phyloP scores from a whole-genome alignment of 1,284 basidiomycete genomes.

The Ceratobasidium sp. region DNA sequence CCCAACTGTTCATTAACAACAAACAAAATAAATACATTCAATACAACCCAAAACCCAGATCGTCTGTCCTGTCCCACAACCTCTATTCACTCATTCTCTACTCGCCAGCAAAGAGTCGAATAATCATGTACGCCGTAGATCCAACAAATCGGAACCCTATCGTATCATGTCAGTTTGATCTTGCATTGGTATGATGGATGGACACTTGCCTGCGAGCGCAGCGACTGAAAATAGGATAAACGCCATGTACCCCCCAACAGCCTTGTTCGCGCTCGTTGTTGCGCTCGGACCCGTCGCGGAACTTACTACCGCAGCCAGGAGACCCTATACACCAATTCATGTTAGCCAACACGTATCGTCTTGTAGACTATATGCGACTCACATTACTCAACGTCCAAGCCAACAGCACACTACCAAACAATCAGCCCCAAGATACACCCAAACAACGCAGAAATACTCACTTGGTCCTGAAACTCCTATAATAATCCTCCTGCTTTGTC shows the following conservation, averaged over 20 bases:
- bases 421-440: slow-evolving; percentile 21
- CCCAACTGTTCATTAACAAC: background rate
- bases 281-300: slow-evolving; percentile 54
- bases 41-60: slow-evolving; percentile 5
- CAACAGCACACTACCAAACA: slow-evolving; percentile 67
- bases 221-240: slow-evolving; percentile 88
- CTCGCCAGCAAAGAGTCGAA: slow-evolving; percentile 87
- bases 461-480: slow-evolving; percentile 89
- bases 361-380: slow-evolving; percentile 51
- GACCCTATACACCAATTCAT: slow-evolving; percentile 61
- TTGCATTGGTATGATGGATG: background rate
- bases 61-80: background rate
- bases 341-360: background rate
- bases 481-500: slow-evolving; percentile 89
- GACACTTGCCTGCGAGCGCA: slow-evolving; percentile 79
- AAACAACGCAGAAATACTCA: slow-evolving; percentile 54
- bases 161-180: background rate
- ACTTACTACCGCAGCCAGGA: slow-evolving; percentile 76
- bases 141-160: slow-evolving; percentile 86
- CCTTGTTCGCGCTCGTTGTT: slow-evolving; percentile 60
- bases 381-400: slow-evolving; percentile 89
- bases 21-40: background rate
- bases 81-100: slow-evolving; percentile 54
- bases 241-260: slow-evolving; percentile 82
- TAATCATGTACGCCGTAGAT: slow-evolving; percentile 79